Evolutionary conservation across 352 stramenopile genomes (phyloP).

Genomic region (Pythium dissimile): DNA sequence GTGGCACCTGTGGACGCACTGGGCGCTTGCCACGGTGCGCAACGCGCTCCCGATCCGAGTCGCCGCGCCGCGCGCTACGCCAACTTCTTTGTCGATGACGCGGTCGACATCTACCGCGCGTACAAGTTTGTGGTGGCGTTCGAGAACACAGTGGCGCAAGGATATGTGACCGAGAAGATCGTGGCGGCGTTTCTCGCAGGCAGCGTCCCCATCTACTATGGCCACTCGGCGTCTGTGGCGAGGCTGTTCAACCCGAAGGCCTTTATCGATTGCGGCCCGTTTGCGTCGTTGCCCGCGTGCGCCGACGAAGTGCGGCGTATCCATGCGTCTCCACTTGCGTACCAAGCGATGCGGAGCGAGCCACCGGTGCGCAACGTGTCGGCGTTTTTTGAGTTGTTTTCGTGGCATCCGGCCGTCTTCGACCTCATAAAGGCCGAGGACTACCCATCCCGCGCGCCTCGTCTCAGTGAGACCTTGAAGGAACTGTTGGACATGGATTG

Average conservation of each 20-base stretch:
- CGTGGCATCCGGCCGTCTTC: conserved; percentile 36
- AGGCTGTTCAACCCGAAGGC: conserved; percentile 41
- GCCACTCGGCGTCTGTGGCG: conserved; percentile 31
- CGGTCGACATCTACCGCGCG: background rate
- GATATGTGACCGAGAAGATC: conserved; percentile 68
- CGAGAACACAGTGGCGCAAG: conserved; percentile 35
- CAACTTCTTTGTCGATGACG: conserved; percentile 7
- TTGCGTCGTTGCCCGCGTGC: conserved; percentile 33
- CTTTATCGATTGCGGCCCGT: conserved; percentile 50
- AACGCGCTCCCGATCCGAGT: background rate
- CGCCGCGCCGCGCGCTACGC: background rate
- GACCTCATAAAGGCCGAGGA: background rate
- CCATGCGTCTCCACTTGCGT: conserved; percentile 28
- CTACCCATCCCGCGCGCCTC: background rate
- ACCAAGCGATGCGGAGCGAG: conserved; percentile 26
- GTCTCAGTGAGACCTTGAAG: no score
- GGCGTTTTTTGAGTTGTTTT: conserved; percentile 35
- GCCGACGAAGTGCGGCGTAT: conserved; percentile 31
- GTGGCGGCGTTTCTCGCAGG: conserved; percentile 53
- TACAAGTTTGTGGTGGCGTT: conserved; percentile 70
- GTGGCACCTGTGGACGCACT: conserved; percentile 45
- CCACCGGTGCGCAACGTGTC: conserved; percentile 27
- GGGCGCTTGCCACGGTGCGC: conserved; percentile 32
- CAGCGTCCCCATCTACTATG: conserved; percentile 49
- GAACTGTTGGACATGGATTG: no score